Evolutionary conservation across 805 yeast species (phyloP).

Genomic region (Jamesozyma spencerorum): DNA sequence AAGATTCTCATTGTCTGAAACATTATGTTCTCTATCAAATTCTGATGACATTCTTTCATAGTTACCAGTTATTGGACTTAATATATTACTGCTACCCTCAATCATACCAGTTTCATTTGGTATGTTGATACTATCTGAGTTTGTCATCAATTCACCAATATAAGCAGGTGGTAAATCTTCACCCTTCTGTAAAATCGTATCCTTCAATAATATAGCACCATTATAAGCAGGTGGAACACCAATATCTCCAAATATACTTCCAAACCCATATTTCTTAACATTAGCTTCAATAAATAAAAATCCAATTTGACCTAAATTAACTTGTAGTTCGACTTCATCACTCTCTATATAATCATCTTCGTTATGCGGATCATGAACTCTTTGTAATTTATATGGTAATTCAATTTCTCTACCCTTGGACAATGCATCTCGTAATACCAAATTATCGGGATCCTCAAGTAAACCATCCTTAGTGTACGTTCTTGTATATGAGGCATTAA

Average conservation of each 20-base stretch:
- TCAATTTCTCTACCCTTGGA: slow-evolving; percentile 19
- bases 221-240: slow-evolving; percentile 39
- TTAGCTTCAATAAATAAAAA: slow-evolving; percentile 76
- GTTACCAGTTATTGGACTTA: slow-evolving; percentile 3
- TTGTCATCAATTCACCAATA: slow-evolving; percentile 43
- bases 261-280: slow-evolving; percentile 80
- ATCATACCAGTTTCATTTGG: not conserved
- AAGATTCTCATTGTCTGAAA: slow-evolving; percentile 1
- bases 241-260: slow-evolving; percentile 33
- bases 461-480: slow-evolving; percentile 30
- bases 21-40: slow-evolving; percentile 27
- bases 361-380: slow-evolving; percentile 16
- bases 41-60: slow-evolving; percentile 31
- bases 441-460: slow-evolving; percentile 29
- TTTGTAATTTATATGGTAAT: slow-evolving; percentile 17
- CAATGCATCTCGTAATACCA: slow-evolving; percentile 20
- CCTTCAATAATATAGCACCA: slow-evolving; percentile 35
- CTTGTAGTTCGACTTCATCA: slow-evolving; percentile 38
- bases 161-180: slow-evolving; percentile 66
- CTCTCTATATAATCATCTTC: slow-evolving; percentile 16
- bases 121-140: too few relatives aligned
- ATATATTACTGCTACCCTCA: slow-evolving; percentile 1
- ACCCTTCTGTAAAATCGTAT: slow-evolving; percentile 57
- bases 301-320: slow-evolving; percentile 69
- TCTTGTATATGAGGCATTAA: slow-evolving; percentile 32